phyloP scores from a whole-genome alignment of 176 grass and related monocot species.

The Ensete glaucum region DNA sequence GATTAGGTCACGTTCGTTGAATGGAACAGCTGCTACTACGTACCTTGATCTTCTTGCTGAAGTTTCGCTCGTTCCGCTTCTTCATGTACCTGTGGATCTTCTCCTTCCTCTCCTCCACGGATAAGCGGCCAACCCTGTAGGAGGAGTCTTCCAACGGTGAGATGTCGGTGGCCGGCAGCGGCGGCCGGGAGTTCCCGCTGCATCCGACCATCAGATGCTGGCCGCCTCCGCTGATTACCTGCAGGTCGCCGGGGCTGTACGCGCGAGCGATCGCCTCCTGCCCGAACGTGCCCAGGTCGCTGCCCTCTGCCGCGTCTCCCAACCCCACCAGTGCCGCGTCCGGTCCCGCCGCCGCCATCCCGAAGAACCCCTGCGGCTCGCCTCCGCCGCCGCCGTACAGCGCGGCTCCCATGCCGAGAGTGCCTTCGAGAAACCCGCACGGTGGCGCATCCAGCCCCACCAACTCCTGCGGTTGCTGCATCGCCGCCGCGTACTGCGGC shows the following conservation, averaged over 20 bases:
- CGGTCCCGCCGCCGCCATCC: constrained; percentile 26
- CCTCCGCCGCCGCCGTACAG: background rate
- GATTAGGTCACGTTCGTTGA: background rate
- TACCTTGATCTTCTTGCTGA: constrained; percentile 99
- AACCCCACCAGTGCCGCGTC: background rate
- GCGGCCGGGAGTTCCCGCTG: constrained; percentile 28
- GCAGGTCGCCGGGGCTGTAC: constrained; percentile 38
- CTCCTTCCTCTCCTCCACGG: constrained; percentile 78
- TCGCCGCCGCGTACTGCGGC: background rate
- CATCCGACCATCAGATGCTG: constrained; percentile 47
- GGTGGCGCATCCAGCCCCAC: background rate
- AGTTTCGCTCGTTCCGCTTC: constrained; percentile 95
- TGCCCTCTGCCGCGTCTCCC: constrained; percentile 37
- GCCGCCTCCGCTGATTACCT: constrained; percentile 33
- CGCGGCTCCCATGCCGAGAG: background rate
- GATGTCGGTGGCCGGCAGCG: constrained; percentile 26
- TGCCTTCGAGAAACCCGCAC: background rate
- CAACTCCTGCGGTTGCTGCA: background rate
- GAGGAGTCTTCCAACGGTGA: constrained; percentile 53
- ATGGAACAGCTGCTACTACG: background rate
- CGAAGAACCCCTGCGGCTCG: background rate
- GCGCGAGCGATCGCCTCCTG: constrained; percentile 33
- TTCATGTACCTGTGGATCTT: constrained; percentile 94
- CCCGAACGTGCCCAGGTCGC: constrained; percentile 21
- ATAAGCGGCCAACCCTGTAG: constrained; percentile 70